Base-by-base conservation (phyloP, 352 stramenopile species). In the Pythium sukuiense region DNA sequence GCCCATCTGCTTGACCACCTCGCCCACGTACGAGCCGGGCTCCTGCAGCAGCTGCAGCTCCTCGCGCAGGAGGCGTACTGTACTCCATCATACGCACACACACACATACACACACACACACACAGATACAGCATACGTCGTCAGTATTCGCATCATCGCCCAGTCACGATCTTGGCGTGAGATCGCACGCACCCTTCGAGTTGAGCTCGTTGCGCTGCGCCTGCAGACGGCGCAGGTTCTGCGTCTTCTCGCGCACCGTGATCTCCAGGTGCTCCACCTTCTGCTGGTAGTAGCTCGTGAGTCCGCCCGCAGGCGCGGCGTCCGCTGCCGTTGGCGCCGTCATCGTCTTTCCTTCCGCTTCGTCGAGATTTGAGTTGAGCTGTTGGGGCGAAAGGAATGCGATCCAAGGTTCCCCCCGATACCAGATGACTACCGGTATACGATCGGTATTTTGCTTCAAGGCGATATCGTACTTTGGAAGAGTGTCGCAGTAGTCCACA, bases 1-100 rank as follows among this genome's bases (percentile, higher is more conserved):
- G 69, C 97, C 96, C 97, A 99, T 99, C 70, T 98, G 90, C 83
- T 99, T 99, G 18, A 99, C 96, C 43, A 99, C 97, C 77, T 99
- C 97, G 60, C 97, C 97, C 41, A 99, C 97, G 63, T 99, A 99
- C 54, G 89, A 98, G 24, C 97, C 97, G 0, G 97, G 97, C 73
- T 99, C 97, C 77, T 99, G 97, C 33, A 99, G 84, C 76, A 99
- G 82, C 73, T 99, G 90, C 37, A 99, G 85, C 84, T 99, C 98
- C 65, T 99, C 98, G 45, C 97, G 93, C 37, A 99, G 85, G 75
- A 99, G 85, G 13, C 97, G 91, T n/a, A 99, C 96, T 95, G 53
- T 26, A 53, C 6, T n/a, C 1, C 46, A 18, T 6, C 18, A 59
- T 12, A 65, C 43, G 37, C 8, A 71, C 29, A 61, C 46, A 55